phyloP scores from a whole-genome alignment of 2,329 filamentous ascomycete species.

The Aureobasidium sp. region DNA sequence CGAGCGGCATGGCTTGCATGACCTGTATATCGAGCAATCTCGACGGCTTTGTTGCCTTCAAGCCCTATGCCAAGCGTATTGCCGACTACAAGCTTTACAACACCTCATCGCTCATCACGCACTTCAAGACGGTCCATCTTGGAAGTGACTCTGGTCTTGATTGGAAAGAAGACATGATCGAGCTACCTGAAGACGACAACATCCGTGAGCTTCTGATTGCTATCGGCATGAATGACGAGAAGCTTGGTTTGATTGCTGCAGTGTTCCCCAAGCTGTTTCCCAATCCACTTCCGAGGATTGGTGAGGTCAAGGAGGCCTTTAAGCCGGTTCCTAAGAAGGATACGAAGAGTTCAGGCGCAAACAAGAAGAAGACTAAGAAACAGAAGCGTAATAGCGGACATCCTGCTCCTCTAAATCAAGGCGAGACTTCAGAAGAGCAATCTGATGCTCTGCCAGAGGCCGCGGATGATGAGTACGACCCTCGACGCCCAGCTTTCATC shows the following conservation, averaged over 20 bases:
- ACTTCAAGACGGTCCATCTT: slow-evolving; percentile 52
- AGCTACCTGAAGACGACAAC: slow-evolving; percentile 45
- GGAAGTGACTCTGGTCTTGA: slow-evolving; percentile 30
- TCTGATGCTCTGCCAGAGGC: slow-evolving; percentile 27
- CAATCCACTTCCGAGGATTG: slow-evolving; percentile 34
- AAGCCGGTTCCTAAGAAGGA: background rate
- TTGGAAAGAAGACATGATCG: slow-evolving; percentile 55
- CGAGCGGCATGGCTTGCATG: slow-evolving; percentile 36
- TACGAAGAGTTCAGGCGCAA: slow-evolving; percentile 11
- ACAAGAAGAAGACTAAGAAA: slow-evolving; percentile 19
- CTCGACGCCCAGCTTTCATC: slow-evolving; percentile 28
- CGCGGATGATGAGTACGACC: slow-evolving; percentile 42
- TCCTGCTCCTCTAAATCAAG: background rate
- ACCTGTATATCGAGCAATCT: slow-evolving; percentile 21
- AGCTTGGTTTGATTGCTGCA: slow-evolving; percentile 27
- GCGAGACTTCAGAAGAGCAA: slow-evolving; percentile 1
- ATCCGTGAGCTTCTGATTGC: slow-evolving; percentile 42
- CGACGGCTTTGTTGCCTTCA: slow-evolving; percentile 22
- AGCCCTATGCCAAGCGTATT: slow-evolving; percentile 28
- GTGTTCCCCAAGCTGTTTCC: slow-evolving; percentile 30
- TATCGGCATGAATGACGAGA: slow-evolving; percentile 49
- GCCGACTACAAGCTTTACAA: slow-evolving; percentile 33
- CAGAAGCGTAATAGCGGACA: slow-evolving; percentile 22
- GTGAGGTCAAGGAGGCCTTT: slow-evolving; percentile 17
- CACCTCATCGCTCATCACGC: slow-evolving; percentile 48